phyloP scores from a whole-genome alignment of 768 basidiomycete species.

The Tulasnella sp. region DNA sequence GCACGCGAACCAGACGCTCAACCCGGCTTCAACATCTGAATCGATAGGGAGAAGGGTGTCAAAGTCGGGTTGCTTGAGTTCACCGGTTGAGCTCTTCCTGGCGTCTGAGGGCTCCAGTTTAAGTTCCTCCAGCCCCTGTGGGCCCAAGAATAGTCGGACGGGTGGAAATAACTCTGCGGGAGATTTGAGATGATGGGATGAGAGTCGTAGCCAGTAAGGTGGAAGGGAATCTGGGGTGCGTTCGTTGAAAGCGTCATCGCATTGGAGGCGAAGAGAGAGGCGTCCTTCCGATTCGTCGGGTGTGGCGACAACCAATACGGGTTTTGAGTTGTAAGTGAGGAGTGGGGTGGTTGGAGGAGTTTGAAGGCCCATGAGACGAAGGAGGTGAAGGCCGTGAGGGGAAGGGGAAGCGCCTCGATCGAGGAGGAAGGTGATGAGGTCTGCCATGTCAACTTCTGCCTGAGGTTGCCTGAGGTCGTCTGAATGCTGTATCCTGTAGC shows the following conservation, averaged over 20 bases:
- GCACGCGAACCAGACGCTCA: constrained; percentile 15
- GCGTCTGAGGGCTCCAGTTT: not conserved
- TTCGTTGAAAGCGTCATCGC: not conserved
- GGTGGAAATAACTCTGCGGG: not conserved
- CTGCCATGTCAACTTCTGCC: constrained; percentile 13
- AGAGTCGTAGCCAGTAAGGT: constrained; percentile 15
- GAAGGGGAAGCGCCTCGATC: constrained; percentile 19
- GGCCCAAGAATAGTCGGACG: not conserved
- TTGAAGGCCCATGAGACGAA: constrained; percentile 18
- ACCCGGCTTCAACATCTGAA: not conserved
- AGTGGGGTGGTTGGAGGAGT: constrained; percentile 13
- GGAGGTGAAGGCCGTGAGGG: constrained; percentile 16
- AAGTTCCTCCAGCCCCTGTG: not conserved
- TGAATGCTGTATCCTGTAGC: constrained; percentile 15
- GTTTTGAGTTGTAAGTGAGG: constrained; percentile 1
- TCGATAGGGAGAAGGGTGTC: not conserved
- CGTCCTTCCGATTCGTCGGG: constrained; percentile 16
- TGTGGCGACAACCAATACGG: constrained; percentile 6
- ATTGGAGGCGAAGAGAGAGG: constrained; percentile 4
- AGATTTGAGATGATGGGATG: not conserved
- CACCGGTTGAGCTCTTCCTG: not conserved
- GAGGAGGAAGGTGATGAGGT: constrained; percentile 22
- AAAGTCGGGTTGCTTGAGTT: not conserved
- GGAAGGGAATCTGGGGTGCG: constrained; percentile 1
- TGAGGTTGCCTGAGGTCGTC: constrained; percentile 20